Evolutionary conservation across 768 basidiomycete genomes (phyloP), one percentile per base, ranked within the genome.

Genomic region (Leccinum fibrillosum): DNA sequence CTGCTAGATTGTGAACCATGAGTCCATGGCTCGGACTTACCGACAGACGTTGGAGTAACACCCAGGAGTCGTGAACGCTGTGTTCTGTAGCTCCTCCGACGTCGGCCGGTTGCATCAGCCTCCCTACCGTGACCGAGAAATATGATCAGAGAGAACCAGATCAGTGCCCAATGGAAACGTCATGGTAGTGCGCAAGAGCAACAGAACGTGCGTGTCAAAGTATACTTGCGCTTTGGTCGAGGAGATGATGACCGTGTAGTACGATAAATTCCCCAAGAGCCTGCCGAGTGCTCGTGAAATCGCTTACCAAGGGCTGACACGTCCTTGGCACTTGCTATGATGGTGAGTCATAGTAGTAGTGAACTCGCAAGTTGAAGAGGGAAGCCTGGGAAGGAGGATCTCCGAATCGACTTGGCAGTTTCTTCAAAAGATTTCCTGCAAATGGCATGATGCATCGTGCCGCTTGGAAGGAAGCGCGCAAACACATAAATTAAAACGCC

Each of bases 91-190:
- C 48, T 95, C 94, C 58, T 92, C 90, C 26, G 26, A 28, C 1
- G 80, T 75, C 1, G 86, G 82, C 48, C 88, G 80, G 98, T 80
- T 28, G 26, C 26, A 28, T 28, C 26, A 28, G 26, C 26, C 8
- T 28, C 26, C 26, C 26, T 9, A 28, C 26, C 26, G n/a, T n/a
- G n/a, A 28, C 26, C 26, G 26, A 28, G 26, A 28, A 25, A 26
- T 28, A 28, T 8, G 26, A 64, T 98, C 97, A 2, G 94, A 85
- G 51, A 96, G 77, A 64, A 89, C 80, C 21, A 97, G 77, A 44
- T 94, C 92, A 37, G 67, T 99, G 94, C 19, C 96, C 94, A 15
- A 95, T 77, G 1, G 97, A 96, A 5, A 97, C 80, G 70, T 98
- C 92, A 68, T 93, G 94, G 67, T 97, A 95, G 62, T 89, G 83